Base-by-base conservation (phyloP, 768 basidiomycete species). In the Pilatotrama ljubarskyi region DNA sequence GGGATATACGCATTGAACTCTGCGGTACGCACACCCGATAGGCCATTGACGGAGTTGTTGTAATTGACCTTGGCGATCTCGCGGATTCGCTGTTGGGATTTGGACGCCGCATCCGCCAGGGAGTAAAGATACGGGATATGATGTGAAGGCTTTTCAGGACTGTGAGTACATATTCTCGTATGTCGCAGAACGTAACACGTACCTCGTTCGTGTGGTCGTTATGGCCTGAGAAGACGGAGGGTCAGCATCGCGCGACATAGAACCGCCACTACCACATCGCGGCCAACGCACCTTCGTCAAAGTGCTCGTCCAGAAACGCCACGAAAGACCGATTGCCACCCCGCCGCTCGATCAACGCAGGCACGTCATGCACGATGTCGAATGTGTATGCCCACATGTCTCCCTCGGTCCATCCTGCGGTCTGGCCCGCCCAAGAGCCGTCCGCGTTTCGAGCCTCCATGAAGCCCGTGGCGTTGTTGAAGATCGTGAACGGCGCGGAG, bases 131-230 rank as follows among this genome's bases (percentile, higher is more conserved):
- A 93, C 0, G 91, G 91, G 42, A 93, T 91, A 69, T 93, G 91
- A 62, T 93, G 92, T 0, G 89, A 91, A 0, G 92, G 91, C 87
- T 5, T 40, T 50, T 8, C 26, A 13, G 1, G 41, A 1, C 50
- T 40, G 13, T 14, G 2, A n/a, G n/a, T n/a, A n/a, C n/a, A n/a
- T n/a, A n/a, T n/a, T 8, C 24, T 17, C 10, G 42, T 14, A 57
- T 9, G 20, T 20, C 25, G 11, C 22, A 48, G 22, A n/a, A 17
- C 5, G 29, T 55, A 14, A 25, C 17, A 67, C 76, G 5, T 54
- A 83, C 88, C 80, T 93, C 91, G 64, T 93, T 94, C 1, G 85
- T 86, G 63, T 92, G 91, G 62, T 90, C 85, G 66, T 93, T 93
- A 64, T 91, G 88, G 0, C 87, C 90, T 70, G 77, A 73, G 14